Conservation (phyloP, 169 alveolate genomes). For the Cystoisospora suis region DNA sequence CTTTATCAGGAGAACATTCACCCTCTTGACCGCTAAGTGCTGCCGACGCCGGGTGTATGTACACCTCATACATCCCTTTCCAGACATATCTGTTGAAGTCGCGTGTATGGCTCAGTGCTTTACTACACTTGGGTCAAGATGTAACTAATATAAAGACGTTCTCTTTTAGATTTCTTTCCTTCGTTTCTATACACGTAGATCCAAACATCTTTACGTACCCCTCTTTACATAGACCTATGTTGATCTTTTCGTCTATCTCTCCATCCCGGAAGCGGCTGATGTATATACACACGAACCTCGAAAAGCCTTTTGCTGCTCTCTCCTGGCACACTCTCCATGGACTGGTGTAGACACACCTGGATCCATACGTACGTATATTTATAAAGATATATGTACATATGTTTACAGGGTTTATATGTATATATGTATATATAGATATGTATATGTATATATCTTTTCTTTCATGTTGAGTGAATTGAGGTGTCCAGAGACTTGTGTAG, state of each 20-base stretch:
- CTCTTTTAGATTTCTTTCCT: too few species aligned
- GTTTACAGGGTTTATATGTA: background rate
- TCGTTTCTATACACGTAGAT: background rate
- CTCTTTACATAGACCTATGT: background rate
- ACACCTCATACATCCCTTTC: too few species aligned
- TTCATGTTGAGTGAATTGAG: background rate
- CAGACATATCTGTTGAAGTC: too few species aligned
- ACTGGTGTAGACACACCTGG: background rate
- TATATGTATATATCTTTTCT: too few species aligned
- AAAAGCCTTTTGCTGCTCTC: background rate
- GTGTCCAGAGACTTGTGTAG: background rate
- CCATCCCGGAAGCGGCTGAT: background rate
- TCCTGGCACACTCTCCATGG: too few species aligned
- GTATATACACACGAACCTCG: background rate
- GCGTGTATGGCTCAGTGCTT: too few species aligned
- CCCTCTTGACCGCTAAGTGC: too few species aligned
- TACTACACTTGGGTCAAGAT: too few species aligned
- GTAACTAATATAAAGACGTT: too few species aligned
- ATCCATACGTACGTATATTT: background rate
- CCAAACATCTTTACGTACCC: background rate
- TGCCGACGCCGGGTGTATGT: too few species aligned
- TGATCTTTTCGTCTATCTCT: background rate
- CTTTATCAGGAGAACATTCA: too few species aligned
- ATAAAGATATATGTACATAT: background rate
- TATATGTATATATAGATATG: too few species aligned